Conservation (phyloP, 164 flowering plant genomes). For the Tetracentron sinense region DNA sequence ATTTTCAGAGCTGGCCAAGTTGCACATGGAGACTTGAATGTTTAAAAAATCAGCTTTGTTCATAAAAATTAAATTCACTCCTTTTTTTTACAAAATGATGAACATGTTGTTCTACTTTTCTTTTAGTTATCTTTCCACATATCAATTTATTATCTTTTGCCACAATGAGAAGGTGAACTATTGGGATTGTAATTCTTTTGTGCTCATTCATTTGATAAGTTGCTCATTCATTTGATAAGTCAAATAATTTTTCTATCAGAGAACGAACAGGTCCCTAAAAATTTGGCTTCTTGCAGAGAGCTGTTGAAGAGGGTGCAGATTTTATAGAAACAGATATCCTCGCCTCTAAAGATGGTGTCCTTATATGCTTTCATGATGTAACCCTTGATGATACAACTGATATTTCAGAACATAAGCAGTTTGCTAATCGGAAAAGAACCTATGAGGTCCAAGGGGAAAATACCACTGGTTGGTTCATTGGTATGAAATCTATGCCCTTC, state of each 20-base stretch:
- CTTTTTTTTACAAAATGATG: too few relatives aligned
- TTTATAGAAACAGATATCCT: constrained; percentile 90
- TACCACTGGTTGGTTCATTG: constrained; percentile 75
- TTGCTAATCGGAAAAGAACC: constrained; percentile 74
- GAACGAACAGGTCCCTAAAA: background rate
- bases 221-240: too few relatives aligned
- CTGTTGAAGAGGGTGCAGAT: constrained; percentile 96
- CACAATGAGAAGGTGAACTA: background rate
- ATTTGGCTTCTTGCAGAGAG: constrained; percentile 56
- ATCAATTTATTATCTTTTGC: background rate
- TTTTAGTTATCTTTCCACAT: background rate
- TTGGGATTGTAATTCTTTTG: background rate
- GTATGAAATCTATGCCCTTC: constrained; percentile 34
- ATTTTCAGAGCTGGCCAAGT: too few relatives aligned
- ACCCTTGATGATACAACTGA: constrained; percentile 79
- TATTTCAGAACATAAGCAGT: constrained; percentile 63
- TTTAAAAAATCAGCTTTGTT: background rate
- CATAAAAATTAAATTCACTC: background rate
- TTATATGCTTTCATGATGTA: constrained; percentile 90
- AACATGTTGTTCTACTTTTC: too few relatives aligned
- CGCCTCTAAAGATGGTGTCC: constrained; percentile 73
- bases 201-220: background rate
- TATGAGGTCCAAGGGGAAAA: constrained; percentile 83
- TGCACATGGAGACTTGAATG: too few relatives aligned
- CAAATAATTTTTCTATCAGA: background rate